Base-by-base conservation (phyloP, 345 rosid genomes). In the Hypericum androsaemum region DNA sequence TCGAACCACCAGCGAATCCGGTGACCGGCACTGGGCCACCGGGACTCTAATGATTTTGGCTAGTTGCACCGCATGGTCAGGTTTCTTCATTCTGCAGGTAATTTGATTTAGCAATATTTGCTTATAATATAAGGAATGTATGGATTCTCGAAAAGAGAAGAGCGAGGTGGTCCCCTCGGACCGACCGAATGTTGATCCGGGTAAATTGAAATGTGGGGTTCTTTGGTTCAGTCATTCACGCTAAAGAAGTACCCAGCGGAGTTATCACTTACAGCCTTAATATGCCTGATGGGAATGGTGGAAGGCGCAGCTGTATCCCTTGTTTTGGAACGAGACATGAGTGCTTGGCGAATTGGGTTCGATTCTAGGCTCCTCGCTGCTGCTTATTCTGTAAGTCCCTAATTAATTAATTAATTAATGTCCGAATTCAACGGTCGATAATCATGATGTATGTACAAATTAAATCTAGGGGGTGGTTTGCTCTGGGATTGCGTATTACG, bases 171-270 rank as follows among this genome's bases (percentile, higher is more conserved):
- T 22, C 32, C 32, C 1, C 32, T 22, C 32, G 32, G 32, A 22
- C 32, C 32, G 32, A 1, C 32, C 32, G 1, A 22, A 22, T 22
- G 4, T 22, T 22, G 32, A 22, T 22, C 32, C 4, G 2, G 2
- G 32, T 22, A 22, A 22, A 22, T 4, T 16, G 37, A 15, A 9
- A 12, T 11, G 36, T 12, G 6, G 40, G 40, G 7, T 4, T 32
- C 49, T 50, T 1, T 16, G 41, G 16, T 48, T 6, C 80, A 90
- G 92, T 74, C 92, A 32, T 79, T 77, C 60, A 90, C 98, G 5
- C 53, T 87, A 75, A 84, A 65, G 64, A 58, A 47, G 63, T 87
- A 90, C 70, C 98, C 98, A n/a, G 98, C 96, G n/a, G 84, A 87
- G 70, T 75, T 90, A 6, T 87, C 98, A 7, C 65, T 87, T 1